These are phyloP conservation scores for Berkeleyomyces basicola DNA, from an alignment of 2,329 filamentous ascomycete species.

Conservation along the genomic window DNA sequence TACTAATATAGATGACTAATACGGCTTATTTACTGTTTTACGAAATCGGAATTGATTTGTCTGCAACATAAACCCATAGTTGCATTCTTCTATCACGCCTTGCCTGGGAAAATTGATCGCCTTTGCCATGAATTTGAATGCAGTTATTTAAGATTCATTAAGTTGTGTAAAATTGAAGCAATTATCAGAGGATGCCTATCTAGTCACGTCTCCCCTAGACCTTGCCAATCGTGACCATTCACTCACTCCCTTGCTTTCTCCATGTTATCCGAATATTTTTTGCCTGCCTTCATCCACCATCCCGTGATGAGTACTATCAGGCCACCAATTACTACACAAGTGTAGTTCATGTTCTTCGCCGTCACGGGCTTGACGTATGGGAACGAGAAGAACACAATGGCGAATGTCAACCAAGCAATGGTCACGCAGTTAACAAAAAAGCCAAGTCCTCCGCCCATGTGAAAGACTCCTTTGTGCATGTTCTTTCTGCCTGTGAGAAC, in stretches of 20 bases:
- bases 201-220: neutral
- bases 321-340: conserved; percentile 29
- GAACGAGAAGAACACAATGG: conserved; percentile 29
- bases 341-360: conserved; percentile 26
- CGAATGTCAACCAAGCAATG: conserved; percentile 24
- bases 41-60: too few species aligned
- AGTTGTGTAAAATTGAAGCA: too few species aligned
- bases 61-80: too few species aligned
- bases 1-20: neutral
- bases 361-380: conserved; percentile 26
- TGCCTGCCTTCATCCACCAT: conserved; percentile 29
- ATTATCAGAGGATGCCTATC: too few species aligned
- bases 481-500: conserved; percentile 24
- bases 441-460: conserved; percentile 21
- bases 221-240: neutral
- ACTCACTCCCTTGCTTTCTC: conserved; percentile 21
- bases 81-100: too few species aligned
- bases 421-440: conserved; percentile 23
- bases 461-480: conserved; percentile 25
- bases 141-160: too few species aligned
- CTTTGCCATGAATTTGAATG: too few species aligned
- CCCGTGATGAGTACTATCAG: conserved; percentile 21
- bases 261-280: conserved; percentile 24
- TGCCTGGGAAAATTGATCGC: too few species aligned
- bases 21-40: too few species aligned